Percentiles rank a stretch among this genome's conserved stretches.
These are phyloP conservation scores for Diplodia mutila DNA, from an alignment of 2,329 filamentous ascomycete species.

Conservation along the genomic window DNA sequence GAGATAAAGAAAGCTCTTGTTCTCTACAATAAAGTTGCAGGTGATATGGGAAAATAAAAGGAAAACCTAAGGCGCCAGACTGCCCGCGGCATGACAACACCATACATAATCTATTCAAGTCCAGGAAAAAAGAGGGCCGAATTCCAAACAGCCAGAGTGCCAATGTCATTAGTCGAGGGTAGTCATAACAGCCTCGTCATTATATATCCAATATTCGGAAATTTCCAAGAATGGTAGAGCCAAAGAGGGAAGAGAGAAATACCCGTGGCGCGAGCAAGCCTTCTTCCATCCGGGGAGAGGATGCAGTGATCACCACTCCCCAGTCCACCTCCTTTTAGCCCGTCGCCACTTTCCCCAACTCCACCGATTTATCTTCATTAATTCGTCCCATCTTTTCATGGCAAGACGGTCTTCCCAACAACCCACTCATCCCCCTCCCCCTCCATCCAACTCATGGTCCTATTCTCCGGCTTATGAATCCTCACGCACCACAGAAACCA, in stretches of 20 bases:
- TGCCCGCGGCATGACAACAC: not conserved
- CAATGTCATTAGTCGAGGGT: not conserved
- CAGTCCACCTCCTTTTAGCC: not conserved
- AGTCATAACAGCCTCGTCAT: not conserved
- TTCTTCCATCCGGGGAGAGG: too few species aligned
- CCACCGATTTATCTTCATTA: not conserved
- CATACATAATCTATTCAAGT: not conserved
- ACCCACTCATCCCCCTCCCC: conserved; percentile 11
- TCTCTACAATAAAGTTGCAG: not conserved
- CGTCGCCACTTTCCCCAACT: not conserved
- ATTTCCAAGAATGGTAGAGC: not conserved
- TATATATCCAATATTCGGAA: not conserved
- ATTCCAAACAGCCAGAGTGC: not conserved
- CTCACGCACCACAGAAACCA: conserved; percentile 66
- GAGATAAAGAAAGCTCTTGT: not conserved
- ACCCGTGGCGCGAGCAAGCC: not conserved
- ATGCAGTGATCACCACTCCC: too few species aligned
- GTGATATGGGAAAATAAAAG: not conserved
- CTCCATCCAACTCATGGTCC: not conserved
- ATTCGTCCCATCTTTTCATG: not conserved
- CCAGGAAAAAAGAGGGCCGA: not conserved
- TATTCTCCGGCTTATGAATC: conserved; percentile 63
- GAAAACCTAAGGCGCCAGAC: not conserved
- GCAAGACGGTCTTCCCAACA: conserved; percentile 14
- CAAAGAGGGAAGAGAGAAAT: not conserved